phyloP scores from a whole-genome alignment of 2,329 filamentous ascomycete species.

The Dothistroma septosporum region DNA sequence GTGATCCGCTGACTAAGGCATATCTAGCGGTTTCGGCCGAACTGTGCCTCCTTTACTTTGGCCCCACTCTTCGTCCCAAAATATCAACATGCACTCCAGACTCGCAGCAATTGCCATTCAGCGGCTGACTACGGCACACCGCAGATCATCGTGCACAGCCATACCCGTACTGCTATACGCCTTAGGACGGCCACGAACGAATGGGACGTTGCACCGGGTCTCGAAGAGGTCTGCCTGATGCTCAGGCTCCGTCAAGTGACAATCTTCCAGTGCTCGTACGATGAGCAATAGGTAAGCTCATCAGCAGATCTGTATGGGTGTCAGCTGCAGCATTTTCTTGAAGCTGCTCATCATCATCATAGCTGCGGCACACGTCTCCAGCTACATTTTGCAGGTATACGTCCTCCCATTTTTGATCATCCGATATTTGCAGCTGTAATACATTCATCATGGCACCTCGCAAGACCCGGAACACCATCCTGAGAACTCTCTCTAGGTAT shows the following conservation, averaged over 20 bases:
- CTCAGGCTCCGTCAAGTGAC: background rate
- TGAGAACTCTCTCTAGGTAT: background rate
- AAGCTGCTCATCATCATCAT: background rate
- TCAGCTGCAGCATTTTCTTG: background rate
- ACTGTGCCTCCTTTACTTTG: no score
- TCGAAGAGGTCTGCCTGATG: no score
- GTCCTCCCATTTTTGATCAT: background rate
- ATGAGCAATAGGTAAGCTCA: background rate
- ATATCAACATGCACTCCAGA: background rate
- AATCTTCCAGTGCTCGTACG: background rate
- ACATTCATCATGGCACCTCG: background rate
- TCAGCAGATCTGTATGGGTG: background rate
- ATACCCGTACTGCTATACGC: no score
- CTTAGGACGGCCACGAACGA: no score
- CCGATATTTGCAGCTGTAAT: background rate
- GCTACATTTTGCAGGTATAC: background rate
- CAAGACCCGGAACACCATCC: background rate
- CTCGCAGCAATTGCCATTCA: background rate
- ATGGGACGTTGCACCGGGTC: background rate
- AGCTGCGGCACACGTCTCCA: background rate
- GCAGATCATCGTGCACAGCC: background rate
- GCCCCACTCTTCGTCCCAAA: background rate
- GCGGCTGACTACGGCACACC: background rate
- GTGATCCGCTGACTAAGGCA: background rate
- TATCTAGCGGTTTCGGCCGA: no score